These are phyloP conservation scores for Biscogniauxia mediterranea DNA, from an alignment of 2,329 filamentous ascomycete species.

Conservation along the genomic window DNA sequence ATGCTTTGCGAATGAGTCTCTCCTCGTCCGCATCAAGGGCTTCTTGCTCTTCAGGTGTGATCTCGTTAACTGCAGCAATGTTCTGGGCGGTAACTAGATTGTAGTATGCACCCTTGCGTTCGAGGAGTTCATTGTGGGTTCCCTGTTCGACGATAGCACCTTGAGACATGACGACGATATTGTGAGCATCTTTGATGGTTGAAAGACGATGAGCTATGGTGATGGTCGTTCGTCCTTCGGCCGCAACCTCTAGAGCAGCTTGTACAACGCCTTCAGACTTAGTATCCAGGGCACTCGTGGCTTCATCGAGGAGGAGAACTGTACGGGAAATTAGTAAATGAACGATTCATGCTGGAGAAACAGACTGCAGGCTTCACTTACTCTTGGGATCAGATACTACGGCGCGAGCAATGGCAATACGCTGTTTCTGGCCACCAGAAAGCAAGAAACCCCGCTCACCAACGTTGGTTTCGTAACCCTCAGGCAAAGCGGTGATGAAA, in stretches of 20 bases:
- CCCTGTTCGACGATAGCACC: slow-evolving; percentile 92
- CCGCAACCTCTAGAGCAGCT: slow-evolving; percentile 82
- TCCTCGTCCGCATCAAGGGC: slow-evolving; percentile 50
- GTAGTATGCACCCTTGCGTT: slow-evolving; percentile 70
- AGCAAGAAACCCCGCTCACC: slow-evolving; percentile 90
- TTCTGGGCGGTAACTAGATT: slow-evolving; percentile 86
- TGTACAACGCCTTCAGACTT: slow-evolving; percentile 94
- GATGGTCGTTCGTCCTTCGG: slow-evolving; percentile 87
- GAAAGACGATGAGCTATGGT: slow-evolving; percentile 94
- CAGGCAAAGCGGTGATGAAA: slow-evolving; percentile 77
- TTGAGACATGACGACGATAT: slow-evolving; percentile 88
- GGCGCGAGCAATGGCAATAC: slow-evolving; percentile 89
- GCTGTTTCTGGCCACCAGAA: slow-evolving; percentile 94
- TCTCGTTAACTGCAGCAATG: slow-evolving; percentile 62
- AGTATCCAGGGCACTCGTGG: slow-evolving; percentile 89
- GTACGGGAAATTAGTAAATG: slow-evolving; percentile 7
- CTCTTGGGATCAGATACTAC: slow-evolving; percentile 86
- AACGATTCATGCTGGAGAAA: not conserved
- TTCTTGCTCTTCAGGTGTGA: slow-evolving; percentile 50
- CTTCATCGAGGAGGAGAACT: slow-evolving; percentile 88
- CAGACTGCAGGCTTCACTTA: slow-evolving; percentile 29
- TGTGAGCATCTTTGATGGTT: slow-evolving; percentile 90
- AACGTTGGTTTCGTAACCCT: slow-evolving; percentile 92
- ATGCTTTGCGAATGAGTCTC: slow-evolving; percentile 48
- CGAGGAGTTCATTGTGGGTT: slow-evolving; percentile 76